Evolutionary conservation across 768 basidiomycete species (phyloP), one percentile per base, ranked within the genome.

Genomic region (Leucogyrophana mollusca): DNA sequence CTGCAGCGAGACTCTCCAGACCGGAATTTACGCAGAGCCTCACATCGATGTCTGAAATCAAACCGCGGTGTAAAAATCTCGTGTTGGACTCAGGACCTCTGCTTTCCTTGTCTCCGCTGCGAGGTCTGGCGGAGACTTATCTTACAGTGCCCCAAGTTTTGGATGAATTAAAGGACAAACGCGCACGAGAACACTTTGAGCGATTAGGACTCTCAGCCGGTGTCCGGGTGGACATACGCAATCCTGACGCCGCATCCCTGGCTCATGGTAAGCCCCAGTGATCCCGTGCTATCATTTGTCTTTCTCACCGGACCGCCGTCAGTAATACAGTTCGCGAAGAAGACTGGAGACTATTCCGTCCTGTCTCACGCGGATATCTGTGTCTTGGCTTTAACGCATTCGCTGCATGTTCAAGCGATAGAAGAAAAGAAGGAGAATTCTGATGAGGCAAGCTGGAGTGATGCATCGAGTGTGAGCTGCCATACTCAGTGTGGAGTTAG

Each of bases 1-100:
- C 27, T 23, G n/a, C 18, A 18, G 23, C 18, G 22, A 42, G 17
- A 24, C 25, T 18, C 16, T n/a, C n/a, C n/a, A 20, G n/a, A 25
- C 22, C 10, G 14, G 16, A 45, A 38, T 32, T 25, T 17, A 39
- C 22, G 14, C 30, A 44, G 42, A 45, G 40, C 20, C 24, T 51
- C 45, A 38, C n/a, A 40, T 14, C 40, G 51, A 66, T 68, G 64
- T 20, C 60, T 10, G 51, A 53, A 23, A 44, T 52, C 40, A 60
- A 64, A 38, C 73, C 73, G 11, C 77, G 74, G 46, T 90, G 87
- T 68, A 85, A 80, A 62, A 82, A 80, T 51, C 79, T 98, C 11
- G 85, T 98, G 6, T 83, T 98, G 40, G 95, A 98, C 78, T 87
- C 95, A 1, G 94, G 93, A 2, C 94, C 95, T 3, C 73, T 97